Base-by-base conservation (phyloP, 2,329 filamentous ascomycete species). In the Talaromyces sp. region DNA sequence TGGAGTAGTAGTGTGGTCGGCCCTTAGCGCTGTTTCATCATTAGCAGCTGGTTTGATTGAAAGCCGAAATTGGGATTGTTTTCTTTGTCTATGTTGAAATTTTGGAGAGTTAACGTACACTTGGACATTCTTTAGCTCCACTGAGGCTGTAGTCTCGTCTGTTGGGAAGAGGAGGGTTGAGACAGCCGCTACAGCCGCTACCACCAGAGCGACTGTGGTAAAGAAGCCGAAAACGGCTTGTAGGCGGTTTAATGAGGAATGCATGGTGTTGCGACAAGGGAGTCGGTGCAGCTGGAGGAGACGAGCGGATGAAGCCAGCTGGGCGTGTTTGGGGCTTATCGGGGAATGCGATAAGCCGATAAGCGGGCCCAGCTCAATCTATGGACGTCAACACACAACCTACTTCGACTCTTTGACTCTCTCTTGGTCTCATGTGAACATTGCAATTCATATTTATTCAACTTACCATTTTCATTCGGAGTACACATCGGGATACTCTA, bases 211-310 rank as follows among this genome's bases (percentile, higher is more conserved):
- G 59, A 97, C 91, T 22, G 91, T 95, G 16, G 94, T 97, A 81
- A 97, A 97, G 85, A 96, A 97, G 74, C 94, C 91, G 73, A 99
- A 99, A 72, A 91, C 87, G 77, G 91, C 93, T 76, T 99, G 94
- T 62, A 88, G 75, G 63, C 94, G 90, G 58, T 89, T 91, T 44
- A 96, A 76, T 42, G 88, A 84, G 69, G 90, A 95, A 76, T 97
- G 88, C 94, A 99, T 97, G 36, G 45, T 44, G 44, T 47, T 36
- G 47, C 32, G 35, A 37, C 45, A 37, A 27, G 24, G 24, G 40
- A 46, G 47, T 48, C 20, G 44, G 47, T 50, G 29, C 47, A 20
- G 42, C 47, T 16, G 22, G 27, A 36, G 44, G 44, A 46, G 13
- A 9, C 32, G 43, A n/a, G 52, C 22, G 45, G 63, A 63, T 66